A percentile compares a stretch with the other conserved stretches of the same genome.
These are phyloP conservation scores for Talaromyces proteolyticus DNA, from an alignment of 495 filamentous ascomycete genomes.

Conservation along the genomic window DNA sequence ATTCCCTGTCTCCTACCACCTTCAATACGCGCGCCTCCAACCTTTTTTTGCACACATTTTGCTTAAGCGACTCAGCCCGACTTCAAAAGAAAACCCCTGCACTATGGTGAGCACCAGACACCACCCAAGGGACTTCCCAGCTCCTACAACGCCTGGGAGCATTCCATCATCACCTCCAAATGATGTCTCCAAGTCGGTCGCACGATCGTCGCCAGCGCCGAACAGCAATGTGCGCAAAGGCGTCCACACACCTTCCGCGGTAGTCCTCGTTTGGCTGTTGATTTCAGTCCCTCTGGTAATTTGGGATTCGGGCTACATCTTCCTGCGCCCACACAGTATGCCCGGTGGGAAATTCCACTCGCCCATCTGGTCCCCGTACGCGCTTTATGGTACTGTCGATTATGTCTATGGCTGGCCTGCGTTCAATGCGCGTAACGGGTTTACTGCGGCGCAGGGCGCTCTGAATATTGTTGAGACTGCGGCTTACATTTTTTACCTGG, in stretches of 20 bases:
- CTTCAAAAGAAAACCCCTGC: not conserved
- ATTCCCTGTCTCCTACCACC: too few relatives aligned
- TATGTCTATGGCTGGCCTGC: conserved; percentile 81
- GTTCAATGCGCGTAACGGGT: conserved; percentile 65
- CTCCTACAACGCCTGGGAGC: conserved; percentile 16
- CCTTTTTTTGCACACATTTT: not conserved
- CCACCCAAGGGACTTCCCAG: conserved; percentile 41
- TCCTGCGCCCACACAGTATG: conserved; percentile 81
- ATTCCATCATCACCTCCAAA: not conserved
- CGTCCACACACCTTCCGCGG: conserved; percentile 61
- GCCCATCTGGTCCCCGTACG: conserved; percentile 75
- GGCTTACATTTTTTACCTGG: conserved; percentile 66
- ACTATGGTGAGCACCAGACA: conserved; percentile 49
- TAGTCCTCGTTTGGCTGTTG: conserved; percentile 67
- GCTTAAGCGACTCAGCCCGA: not conserved
- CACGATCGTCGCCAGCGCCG: conserved; percentile 18
- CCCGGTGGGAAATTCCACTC: conserved; percentile 68
- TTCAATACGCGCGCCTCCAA: too few relatives aligned
- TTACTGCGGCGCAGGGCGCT: conserved; percentile 68
- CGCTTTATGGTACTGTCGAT: conserved; percentile 75
- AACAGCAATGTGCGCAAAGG: conserved; percentile 33
- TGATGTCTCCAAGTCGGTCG: conserved; percentile 9
- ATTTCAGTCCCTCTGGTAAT: conserved; percentile 75
- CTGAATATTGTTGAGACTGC: conserved; percentile 71
- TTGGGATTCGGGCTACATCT: conserved; percentile 79